Conservation (phyloP, 2,329 filamentous ascomycete genomes). For the Pleomassaria siparia region DNA sequence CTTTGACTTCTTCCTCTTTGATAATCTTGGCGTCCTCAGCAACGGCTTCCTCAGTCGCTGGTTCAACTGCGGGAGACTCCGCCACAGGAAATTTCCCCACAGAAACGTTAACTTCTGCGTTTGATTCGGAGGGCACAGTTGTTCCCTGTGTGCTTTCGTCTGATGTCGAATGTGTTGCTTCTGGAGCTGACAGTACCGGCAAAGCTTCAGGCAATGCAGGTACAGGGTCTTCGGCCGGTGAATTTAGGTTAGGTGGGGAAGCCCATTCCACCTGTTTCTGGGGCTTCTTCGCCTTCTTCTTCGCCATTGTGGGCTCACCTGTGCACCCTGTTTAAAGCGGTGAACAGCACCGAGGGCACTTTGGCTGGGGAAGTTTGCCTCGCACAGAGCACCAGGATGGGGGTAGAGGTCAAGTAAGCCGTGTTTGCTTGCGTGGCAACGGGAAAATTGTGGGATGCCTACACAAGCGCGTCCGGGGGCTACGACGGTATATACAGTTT, state of each 20-base stretch:
- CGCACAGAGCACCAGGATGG: slow-evolving; percentile 20
- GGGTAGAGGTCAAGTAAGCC: slow-evolving; percentile 26
- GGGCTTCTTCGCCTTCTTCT: slow-evolving; percentile 32
- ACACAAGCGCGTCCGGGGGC: slow-evolving; percentile 36
- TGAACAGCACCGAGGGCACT: slow-evolving; percentile 12
- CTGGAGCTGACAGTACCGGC: slow-evolving; percentile 20
- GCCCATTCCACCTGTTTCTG: slow-evolving; percentile 32
- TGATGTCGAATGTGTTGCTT: slow-evolving; percentile 17
- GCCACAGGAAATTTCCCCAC: too few species aligned
- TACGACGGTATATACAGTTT: slow-evolving; percentile 41
- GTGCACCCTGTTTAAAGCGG: slow-evolving; percentile 26
- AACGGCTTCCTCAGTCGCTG: slow-evolving; percentile 3
- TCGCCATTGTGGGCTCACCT: slow-evolving; percentile 30
- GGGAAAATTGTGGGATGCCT: slow-evolving; percentile 30
- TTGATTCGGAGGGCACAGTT: slow-evolving; percentile 19
- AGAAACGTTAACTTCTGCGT: slow-evolving; percentile 22
- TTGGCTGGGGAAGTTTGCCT: slow-evolving; percentile 27
- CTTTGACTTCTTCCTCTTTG: slow-evolving; percentile 5
- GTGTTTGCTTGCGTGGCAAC: slow-evolving; percentile 41
- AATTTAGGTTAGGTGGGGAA: slow-evolving; percentile 28
- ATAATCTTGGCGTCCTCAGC: slow-evolving; percentile 8
- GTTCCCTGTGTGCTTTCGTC: slow-evolving; percentile 19
- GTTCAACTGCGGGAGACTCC: slow-evolving; percentile 21
- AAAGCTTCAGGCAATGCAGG: slow-evolving; percentile 18
- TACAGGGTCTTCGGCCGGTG: slow-evolving; percentile 21